Evolutionary conservation across 2,329 filamentous ascomycete species (phyloP).

Genomic region (Colletotrichum sp.): DNA sequence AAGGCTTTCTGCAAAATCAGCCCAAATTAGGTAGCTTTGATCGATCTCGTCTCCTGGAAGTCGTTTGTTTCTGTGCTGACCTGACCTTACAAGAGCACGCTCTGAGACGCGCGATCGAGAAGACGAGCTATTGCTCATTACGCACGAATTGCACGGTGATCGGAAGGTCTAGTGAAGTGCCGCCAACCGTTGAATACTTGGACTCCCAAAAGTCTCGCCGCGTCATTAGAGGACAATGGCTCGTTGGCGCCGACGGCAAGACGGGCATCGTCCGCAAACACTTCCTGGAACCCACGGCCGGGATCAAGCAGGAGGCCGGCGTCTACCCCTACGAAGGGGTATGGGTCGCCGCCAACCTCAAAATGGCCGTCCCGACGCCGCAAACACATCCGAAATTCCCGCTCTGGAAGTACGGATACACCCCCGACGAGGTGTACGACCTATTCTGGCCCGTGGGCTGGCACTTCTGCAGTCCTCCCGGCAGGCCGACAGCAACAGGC

Average conservation of each 20-base stretch:
- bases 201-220: neutral
- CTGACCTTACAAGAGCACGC: neutral
- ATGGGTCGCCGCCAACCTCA: neutral
- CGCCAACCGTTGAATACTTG: neutral
- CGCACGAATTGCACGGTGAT: neutral
- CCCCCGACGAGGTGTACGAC: neutral
- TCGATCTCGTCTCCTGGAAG: neutral
- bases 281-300: neutral
- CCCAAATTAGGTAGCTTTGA: neutral
- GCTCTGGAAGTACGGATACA: neutral
- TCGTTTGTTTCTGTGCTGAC: neutral
- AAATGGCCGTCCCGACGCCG: neutral
- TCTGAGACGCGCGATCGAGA: neutral
- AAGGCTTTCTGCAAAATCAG: neutral
- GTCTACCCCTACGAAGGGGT: neutral
- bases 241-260: neutral
- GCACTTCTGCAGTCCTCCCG: neutral
- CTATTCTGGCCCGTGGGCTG: neutral
- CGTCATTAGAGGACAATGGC: neutral
- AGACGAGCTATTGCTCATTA: neutral
- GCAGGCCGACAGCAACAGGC: neutral
- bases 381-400: neutral
- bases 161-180: neutral
- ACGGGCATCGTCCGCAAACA: neutral
- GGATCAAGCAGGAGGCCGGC: neutral